A percentile compares a stretch with the other conserved stretches of the same genome.
phyloP scores from a whole-genome alignment of 2,329 filamentous ascomycete genomes.

The Fusarium sp. region DNA sequence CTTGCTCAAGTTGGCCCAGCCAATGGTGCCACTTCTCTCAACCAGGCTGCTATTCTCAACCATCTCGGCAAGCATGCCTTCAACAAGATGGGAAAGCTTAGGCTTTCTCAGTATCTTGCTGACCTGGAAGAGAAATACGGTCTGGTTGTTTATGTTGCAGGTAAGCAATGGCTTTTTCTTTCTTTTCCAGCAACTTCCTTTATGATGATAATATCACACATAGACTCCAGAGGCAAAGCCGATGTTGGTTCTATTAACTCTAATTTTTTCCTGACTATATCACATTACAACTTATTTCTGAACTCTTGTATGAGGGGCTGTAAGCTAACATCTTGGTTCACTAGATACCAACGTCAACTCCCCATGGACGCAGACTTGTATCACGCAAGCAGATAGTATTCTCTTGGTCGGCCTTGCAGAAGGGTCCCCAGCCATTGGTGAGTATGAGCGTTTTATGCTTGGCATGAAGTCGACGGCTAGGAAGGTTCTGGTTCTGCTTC shows the following conservation, averaged over 20 bases:
- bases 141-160: conserved; percentile 91
- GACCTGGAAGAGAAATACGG: conserved; percentile 98
- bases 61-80: conserved; percentile 97
- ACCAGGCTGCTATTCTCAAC: conserved; percentile 92
- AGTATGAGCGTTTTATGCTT: conserved; percentile 95
- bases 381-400: conserved; percentile 96
- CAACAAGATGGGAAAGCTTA: conserved; percentile 96
- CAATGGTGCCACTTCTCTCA: conserved; percentile 91
- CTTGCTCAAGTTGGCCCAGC: conserved; percentile 88
- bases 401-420: conserved; percentile 92
- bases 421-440: conserved; percentile 88
- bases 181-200: conserved; percentile 5
- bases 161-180: conserved; percentile 58
- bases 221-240: conserved; percentile 62
- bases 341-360: conserved; percentile 96
- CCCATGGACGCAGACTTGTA: conserved; percentile 98
- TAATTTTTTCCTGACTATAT: conserved; percentile 74
- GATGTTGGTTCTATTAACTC: conserved; percentile 69
- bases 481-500: conserved; percentile 90
- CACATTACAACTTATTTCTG: conserved; percentile 11
- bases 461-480: conserved; percentile 97
- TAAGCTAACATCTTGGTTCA: conserved; percentile 48
- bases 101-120: conserved; percentile 93
- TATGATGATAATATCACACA: conserved; percentile 65
- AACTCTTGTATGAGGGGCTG: conserved; percentile 1